A percentile compares a stretch with the other conserved stretches of the same genome.
Conservation (phyloP, 2,329 filamentous ascomycete species). For the Trichoderma gracile region DNA sequence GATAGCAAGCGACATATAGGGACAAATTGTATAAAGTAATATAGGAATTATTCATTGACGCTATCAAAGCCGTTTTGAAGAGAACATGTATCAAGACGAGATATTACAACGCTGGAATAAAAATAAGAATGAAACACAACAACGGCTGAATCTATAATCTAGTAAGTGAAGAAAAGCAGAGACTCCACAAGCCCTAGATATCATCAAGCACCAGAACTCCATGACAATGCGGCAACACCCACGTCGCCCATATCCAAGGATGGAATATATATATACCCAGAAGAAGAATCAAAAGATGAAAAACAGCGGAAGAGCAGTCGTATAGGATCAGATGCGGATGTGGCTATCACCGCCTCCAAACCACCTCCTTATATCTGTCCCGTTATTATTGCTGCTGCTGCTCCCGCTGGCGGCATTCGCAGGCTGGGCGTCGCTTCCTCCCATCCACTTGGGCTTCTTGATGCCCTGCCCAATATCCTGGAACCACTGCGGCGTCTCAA, state of each 20-base stretch:
- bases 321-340: conserved; percentile 28
- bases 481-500: conserved; percentile 81
- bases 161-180: background rate
- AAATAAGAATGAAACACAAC: background rate
- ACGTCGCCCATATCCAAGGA: conserved; percentile 15
- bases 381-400: conserved; percentile 42
- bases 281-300: background rate
- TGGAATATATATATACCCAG: background rate
- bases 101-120: background rate
- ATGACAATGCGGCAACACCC: conserved; percentile 7
- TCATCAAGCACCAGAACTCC: conserved; percentile 19
- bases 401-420: conserved; percentile 32
- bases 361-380: conserved; percentile 56
- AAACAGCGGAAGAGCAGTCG: too few relatives aligned
- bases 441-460: conserved; percentile 81
- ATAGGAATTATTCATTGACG: background rate
- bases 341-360: conserved; percentile 41
- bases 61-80: background rate
- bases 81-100: background rate
- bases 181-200: conserved; percentile 1
- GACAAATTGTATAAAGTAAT: conserved; percentile 10
- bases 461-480: conserved; percentile 67
- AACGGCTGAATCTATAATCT: conserved; percentile 11
- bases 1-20: background rate
- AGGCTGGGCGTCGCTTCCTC: conserved; percentile 50